Base-by-base conservation (phyloP, 176 grass and related monocot genomes). In the Dendrocalamus sinicus region DNA sequence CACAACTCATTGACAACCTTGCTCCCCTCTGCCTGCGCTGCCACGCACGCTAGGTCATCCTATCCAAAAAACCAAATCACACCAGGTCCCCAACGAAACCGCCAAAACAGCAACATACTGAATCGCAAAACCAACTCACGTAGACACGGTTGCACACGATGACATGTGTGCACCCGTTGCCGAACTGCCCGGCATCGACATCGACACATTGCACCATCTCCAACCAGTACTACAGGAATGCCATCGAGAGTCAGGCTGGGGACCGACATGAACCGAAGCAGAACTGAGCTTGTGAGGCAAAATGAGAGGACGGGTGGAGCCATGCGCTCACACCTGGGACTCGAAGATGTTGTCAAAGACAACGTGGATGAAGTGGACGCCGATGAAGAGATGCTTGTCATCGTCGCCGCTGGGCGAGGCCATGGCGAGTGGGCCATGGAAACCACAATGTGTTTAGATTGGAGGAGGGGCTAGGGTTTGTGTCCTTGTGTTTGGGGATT, bases 1-100 rank as follows among this genome's bases (percentile, higher is more conserved):
- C 96, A 98, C 22, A 80, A 60, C 73, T 89, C 93, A 22, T 23
- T 95, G 58, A 98, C 96, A 9, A 98, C 83, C 67, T 81, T 87
- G 73, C 86, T 93, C 64, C 91, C 91, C 40, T 98, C 67, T 12
- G 88, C 76, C 79, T 93, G 90, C 71, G 93, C 96, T 69, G 80
- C 79, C 79, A 83, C 70, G 71, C 96, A 98, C 51, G 70, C 46
- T 10, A 89, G 86, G 70, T 95, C 93, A 83, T 98, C 93, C 96
- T 95, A 58, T 73, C 1, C 55, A 26, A 70, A 66, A 37, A 76
- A 59, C 0, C 14, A 72, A 47, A 90, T 86, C 73, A 77, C 22
- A 48, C 66, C 46, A 52, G 35, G 8, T 23, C 44, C n/a, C 30
- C 50, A 87, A 45, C 37, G 67, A 83, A 88, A 8, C 8, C 0